A percentile compares a stretch with the other conserved stretches of the same genome.
Conservation (phyloP, 2,329 filamentous ascomycete species). For the Cordyceps fumosorosea region DNA sequence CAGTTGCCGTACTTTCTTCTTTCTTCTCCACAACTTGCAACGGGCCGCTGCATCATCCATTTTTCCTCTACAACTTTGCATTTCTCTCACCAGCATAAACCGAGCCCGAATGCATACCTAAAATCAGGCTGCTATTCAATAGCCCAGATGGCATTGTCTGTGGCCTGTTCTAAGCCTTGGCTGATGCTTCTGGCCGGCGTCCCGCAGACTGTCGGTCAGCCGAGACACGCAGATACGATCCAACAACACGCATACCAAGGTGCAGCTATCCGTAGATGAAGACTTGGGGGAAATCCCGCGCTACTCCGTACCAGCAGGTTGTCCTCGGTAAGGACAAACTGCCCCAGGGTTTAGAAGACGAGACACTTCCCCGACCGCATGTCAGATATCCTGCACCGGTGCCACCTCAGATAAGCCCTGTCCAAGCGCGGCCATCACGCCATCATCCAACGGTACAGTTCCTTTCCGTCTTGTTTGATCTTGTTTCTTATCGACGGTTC, state of each 20-base stretch:
- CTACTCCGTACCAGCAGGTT: background rate
- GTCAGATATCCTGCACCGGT: background rate
- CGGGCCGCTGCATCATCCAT: conserved; percentile 9
- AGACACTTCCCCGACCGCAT: background rate
- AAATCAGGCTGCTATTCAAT: background rate
- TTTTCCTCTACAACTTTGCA: background rate
- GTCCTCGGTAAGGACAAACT: background rate
- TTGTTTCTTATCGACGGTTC: too few relatives aligned
- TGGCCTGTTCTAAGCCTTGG: background rate
- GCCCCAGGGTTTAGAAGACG: background rate
- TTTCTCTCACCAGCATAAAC: background rate
- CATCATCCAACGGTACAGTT: background rate
- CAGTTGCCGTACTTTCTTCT: background rate
- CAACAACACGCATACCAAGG: background rate
- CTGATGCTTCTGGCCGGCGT: background rate
- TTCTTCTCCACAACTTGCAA: background rate
- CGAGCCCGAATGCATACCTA: background rate
- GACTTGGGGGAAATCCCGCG: too few relatives aligned
- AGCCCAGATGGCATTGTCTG: too few relatives aligned
- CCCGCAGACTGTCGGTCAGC: background rate
- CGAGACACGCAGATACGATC: background rate
- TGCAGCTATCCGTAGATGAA: background rate
- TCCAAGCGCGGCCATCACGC: background rate
- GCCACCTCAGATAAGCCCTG: background rate
- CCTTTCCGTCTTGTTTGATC: too few relatives aligned